phyloP scores from a whole-genome alignment of 768 basidiomycete species.

The Lyophyllum semitale region DNA sequence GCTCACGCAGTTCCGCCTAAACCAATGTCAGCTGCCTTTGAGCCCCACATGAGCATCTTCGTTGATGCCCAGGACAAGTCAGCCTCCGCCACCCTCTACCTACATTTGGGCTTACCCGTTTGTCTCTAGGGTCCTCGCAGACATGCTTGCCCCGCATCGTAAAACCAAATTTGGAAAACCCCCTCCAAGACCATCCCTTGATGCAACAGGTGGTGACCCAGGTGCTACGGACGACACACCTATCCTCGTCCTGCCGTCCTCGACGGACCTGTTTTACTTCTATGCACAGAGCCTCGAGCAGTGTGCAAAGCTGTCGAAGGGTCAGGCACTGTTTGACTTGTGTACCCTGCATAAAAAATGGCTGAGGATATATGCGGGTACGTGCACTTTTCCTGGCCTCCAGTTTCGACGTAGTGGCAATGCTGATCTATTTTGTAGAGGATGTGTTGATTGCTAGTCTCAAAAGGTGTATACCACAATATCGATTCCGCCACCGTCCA shows the following conservation, averaged over 20 bases:
- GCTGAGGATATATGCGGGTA: conserved; percentile 91
- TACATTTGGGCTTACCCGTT: background rate
- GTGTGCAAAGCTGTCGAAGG: conserved; percentile 87
- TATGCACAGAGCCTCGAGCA: conserved; percentile 95
- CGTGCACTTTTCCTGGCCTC: conserved; percentile 18
- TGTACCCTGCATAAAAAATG: conserved; percentile 88
- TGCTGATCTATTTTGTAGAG: conserved; percentile 48
- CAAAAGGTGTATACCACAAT: conserved; percentile 56
- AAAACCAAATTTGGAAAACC: conserved; percentile 37
- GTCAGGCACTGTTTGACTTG: conserved; percentile 81
- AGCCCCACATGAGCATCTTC: conserved; percentile 89
- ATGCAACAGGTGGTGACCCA: conserved; percentile 43
- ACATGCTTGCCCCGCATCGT: conserved; percentile 88
- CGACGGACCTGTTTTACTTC: conserved; percentile 96
- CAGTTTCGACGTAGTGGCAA: background rate
- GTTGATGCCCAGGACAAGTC: conserved; percentile 97
- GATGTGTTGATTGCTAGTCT: conserved; percentile 78
- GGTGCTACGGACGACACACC: conserved; percentile 48
- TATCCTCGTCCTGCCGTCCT: conserved; percentile 82
- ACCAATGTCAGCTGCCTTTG: conserved; percentile 87
- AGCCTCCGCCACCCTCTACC: conserved; percentile 15
- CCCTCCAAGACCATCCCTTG: conserved; percentile 69
- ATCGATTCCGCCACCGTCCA: background rate
- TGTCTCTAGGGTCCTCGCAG: conserved; percentile 71
- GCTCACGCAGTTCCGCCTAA: conserved; percentile 55